These are phyloP conservation scores for Colletotrichum endophyticum DNA, from an alignment of 2,329 filamentous ascomycete species.

Conservation along the genomic window DNA sequence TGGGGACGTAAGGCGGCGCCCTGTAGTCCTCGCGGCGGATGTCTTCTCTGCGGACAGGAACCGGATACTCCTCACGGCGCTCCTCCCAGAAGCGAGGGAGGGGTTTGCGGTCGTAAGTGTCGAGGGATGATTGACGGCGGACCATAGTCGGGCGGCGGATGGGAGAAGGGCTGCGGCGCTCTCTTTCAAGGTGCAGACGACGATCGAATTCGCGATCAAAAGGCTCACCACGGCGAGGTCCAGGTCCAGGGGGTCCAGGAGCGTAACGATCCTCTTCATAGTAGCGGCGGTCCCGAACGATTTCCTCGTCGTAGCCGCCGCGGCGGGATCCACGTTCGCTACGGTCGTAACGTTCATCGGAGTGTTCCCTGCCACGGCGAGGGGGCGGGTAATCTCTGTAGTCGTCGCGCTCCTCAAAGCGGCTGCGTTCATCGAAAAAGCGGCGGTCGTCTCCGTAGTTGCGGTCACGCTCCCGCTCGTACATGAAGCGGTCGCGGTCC, in stretches of 20 bases:
- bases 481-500: conserved; percentile 59
- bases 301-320: conserved; percentile 51
- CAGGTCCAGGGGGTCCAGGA: not conserved
- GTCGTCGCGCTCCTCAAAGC: conserved; percentile 22
- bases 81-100: conserved; percentile 49
- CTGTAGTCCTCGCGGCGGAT: conserved; percentile 59
- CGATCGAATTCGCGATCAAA: conserved; percentile 51
- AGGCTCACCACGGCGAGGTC: conserved; percentile 34
- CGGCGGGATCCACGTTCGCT: conserved; percentile 29
- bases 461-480: conserved; percentile 48
- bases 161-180: conserved; percentile 56
- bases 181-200: conserved; percentile 60
- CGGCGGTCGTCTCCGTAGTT: conserved; percentile 53
- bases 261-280: conserved; percentile 58
- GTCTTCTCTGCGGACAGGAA: conserved; percentile 57
- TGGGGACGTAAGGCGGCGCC: conserved; percentile 59
- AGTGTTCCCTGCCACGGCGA: conserved; percentile 47
- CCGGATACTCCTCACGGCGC: conserved; percentile 63
- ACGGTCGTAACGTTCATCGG: conserved; percentile 56
- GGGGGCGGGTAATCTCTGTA: conserved; percentile 23
- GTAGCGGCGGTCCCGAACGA: conserved; percentile 54
- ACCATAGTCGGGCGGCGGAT: conserved; percentile 70
- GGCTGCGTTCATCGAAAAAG: conserved; percentile 48
- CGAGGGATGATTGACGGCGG: conserved; percentile 85
- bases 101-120: conserved; percentile 85